These are phyloP conservation scores for Hypoxylon intermedium DNA, from an alignment of 495 filamentous ascomycete species.

Conservation along the genomic window DNA sequence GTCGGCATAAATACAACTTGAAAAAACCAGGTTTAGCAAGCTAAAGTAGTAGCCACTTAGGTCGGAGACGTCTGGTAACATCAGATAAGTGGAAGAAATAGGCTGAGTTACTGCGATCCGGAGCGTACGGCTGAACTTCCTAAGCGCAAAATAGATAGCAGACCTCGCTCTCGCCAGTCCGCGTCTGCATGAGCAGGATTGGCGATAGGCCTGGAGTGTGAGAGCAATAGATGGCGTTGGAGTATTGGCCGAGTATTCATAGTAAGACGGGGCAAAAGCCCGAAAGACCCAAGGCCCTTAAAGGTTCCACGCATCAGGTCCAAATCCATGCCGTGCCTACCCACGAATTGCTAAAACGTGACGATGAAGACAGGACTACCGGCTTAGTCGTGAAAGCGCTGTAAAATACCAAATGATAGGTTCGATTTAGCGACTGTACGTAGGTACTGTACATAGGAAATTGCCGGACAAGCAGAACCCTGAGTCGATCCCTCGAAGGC, in stretches of 20 bases:
- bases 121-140: conserved; percentile 23
- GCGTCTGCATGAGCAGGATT: conserved; percentile 12
- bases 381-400: too few relatives aligned
- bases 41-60: conserved; percentile 4
- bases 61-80: background rate
- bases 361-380: background rate
- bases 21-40: conserved; percentile 3
- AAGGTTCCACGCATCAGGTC: conserved; percentile 18
- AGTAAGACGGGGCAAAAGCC: conserved; percentile 20
- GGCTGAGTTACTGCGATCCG: conserved; percentile 34
- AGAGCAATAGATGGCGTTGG: conserved; percentile 31
- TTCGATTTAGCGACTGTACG: background rate
- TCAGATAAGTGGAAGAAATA: conserved; percentile 29
- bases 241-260: conserved; percentile 31
- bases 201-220: conserved; percentile 9
- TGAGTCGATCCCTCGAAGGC: conserved; percentile 27
- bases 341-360: conserved; percentile 1
- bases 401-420: too few relatives aligned
- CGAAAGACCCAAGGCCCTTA: conserved; percentile 12
- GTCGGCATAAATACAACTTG: conserved; percentile 1
- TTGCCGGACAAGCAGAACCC: conserved; percentile 7
- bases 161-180: conserved; percentile 24
- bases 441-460: background rate
- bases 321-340: conserved; percentile 13
- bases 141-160: conserved; percentile 26